These are phyloP conservation scores for Termitomyces sp. DNA, from an alignment of 1,284 basidiomycete genomes.

Conservation along the genomic window DNA sequence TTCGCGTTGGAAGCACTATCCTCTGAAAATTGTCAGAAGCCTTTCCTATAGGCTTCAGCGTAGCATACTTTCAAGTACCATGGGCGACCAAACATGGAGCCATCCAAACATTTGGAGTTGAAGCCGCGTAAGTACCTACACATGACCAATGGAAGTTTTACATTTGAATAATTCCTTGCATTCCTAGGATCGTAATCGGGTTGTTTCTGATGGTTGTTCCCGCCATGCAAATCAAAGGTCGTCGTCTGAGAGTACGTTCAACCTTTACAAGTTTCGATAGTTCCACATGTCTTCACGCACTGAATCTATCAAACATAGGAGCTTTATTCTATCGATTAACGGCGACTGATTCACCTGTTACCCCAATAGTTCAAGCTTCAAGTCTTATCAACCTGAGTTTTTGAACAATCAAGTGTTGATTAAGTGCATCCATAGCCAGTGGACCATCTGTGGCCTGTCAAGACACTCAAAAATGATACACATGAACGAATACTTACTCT, in stretches of 20 bases:
- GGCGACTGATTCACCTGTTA: background rate
- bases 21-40: background rate
- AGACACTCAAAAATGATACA: no score
- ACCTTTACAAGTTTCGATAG: background rate
- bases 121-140: conserved; percentile 41
- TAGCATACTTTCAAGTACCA: conserved; percentile 60
- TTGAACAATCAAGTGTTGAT: no score
- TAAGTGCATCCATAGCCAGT: no score
- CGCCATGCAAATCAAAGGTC: conserved; percentile 43
- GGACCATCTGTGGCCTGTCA: no score
- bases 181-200: conserved; percentile 39
- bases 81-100: conserved; percentile 54
- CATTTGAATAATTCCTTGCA: background rate
- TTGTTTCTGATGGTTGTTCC: conserved; percentile 50
- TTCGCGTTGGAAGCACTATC: conserved; percentile 5
- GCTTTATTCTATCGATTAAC: background rate
- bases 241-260: conserved; percentile 35
- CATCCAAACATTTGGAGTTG: conserved; percentile 52
- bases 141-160: background rate
- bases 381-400: no score
- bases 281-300: background rate
- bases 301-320: background rate
- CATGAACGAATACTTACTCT: no score
- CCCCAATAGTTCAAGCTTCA: no score
- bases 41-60: conserved; percentile 40